Evolutionary conservation across 768 basidiomycete genomes (phyloP), one percentile per base, ranked within the genome.

Genomic region (Tulasnella sp.): DNA sequence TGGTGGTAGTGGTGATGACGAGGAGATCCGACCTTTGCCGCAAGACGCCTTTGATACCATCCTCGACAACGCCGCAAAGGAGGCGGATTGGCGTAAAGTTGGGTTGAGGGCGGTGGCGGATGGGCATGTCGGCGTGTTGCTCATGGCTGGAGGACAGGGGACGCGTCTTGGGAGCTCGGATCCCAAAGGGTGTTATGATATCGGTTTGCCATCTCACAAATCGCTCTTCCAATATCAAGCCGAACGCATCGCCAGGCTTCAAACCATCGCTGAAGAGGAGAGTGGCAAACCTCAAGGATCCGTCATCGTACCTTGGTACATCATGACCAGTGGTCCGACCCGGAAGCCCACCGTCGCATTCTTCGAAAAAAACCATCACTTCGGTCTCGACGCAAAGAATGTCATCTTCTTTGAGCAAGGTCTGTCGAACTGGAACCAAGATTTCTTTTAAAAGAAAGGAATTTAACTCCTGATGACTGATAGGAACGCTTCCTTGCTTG

Each of bases 251-350:
- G 77, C 79, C 61, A 82, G 88, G 60, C 74, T 99, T 58, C 88
- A 95, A 72, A 74, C 74, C 30, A 70, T 95, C 54, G 92, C 91
- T 0, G 84, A 81, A 69, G 69, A 77, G 38, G 67, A 65, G 24
- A 52, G 51, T 7, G 73, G 67, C 1, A 68, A 67, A 51, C 58
- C 64, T 3, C 74, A 80, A 17, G 81, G 79, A 51, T 79, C 81
- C 0, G 87, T 90, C 55, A 71, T 81, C 54, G 82, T 98, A 59
- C 89, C 90, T 38, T 98, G 96, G 96, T 98, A 97, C 74, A 83
- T 99, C 68, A 99, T 99, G 96, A 98, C 95, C 59, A 93, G 89
- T 68, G 94, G 94, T 23, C 96, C 95, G 41, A 99, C 96, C 34
- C 82, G 92, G 64, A 76, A 73, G 42, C 87, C 85, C 34, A 98